Evolutionary conservation across 2,329 filamentous ascomycete species (phyloP).

Genomic region (Pestalotiopsis sp.): DNA sequence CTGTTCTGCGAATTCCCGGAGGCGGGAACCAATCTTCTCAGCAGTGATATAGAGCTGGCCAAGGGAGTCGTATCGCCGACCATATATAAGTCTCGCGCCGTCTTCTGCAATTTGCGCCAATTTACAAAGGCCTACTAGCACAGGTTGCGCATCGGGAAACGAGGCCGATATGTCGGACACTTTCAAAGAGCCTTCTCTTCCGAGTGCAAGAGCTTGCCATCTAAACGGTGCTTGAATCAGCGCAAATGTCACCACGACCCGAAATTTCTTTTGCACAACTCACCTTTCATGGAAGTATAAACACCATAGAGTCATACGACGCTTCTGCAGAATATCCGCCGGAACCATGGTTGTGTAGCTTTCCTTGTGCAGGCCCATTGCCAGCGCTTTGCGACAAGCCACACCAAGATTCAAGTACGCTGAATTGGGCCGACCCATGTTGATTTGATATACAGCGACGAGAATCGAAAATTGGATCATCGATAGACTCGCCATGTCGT

Average conservation of each 20-base stretch:
- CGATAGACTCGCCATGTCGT: slow-evolving; percentile 32
- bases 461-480: slow-evolving; percentile 33
- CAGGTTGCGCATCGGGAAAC: slow-evolving; percentile 21
- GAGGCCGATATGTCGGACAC: slow-evolving; percentile 26
- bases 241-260: background rate
- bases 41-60: slow-evolving; percentile 26
- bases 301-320: slow-evolving; percentile 29
- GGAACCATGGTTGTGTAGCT: slow-evolving; percentile 18
- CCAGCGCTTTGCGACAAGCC: slow-evolving; percentile 29
- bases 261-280: background rate
- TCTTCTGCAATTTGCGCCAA: slow-evolving; percentile 24
- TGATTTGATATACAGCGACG: slow-evolving; percentile 28
- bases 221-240: background rate
- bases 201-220: slow-evolving; percentile 24
- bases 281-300: slow-evolving; percentile 31
- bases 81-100: slow-evolving; percentile 24
- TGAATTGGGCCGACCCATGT: slow-evolving; percentile 32
- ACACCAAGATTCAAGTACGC: slow-evolving; percentile 30
- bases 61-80: slow-evolving; percentile 27
- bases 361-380: slow-evolving; percentile 31
- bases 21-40: slow-evolving; percentile 22
- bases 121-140: slow-evolving; percentile 22
- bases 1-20: slow-evolving; percentile 24
- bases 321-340: slow-evolving; percentile 24
- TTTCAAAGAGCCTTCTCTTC: slow-evolving; percentile 22